These are phyloP conservation scores for Penicillium thymicola DNA, from an alignment of 2,329 filamentous ascomycete species.

Conservation along the genomic window DNA sequence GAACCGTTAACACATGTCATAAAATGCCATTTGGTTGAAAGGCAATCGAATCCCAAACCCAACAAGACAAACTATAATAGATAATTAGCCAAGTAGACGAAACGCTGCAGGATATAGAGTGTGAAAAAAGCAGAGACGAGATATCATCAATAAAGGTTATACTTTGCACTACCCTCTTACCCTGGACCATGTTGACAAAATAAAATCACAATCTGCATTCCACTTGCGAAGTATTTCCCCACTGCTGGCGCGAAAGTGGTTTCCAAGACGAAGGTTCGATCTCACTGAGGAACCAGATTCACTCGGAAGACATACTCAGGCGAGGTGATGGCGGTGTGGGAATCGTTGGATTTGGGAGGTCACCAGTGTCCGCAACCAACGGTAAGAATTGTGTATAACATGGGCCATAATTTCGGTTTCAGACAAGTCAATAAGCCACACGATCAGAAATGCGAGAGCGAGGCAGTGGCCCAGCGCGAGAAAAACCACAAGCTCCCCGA, in stretches of 20 bases:
- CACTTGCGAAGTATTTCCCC: background rate
- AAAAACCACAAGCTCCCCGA: background rate
- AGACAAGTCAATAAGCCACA: background rate
- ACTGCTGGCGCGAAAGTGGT: background rate
- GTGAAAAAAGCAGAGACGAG: background rate
- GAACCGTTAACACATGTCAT: no score
- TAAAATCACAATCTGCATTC: no score
- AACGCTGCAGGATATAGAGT: background rate
- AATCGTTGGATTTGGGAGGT: background rate
- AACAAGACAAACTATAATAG: background rate
- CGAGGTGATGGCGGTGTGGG: background rate
- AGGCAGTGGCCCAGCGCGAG: background rate
- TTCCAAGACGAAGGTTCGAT: background rate
- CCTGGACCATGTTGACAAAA: background rate
- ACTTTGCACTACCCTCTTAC: background rate
- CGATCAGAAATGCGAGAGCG: background rate
- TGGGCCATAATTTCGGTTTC: background rate
- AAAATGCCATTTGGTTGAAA: background rate
- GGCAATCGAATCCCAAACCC: accelerated
- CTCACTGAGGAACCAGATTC: background rate
- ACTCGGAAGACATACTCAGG: background rate
- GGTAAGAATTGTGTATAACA: background rate
- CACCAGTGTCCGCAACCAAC: background rate
- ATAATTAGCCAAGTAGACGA: background rate
- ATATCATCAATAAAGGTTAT: background rate